Percentiles rank a stretch among this genome's conserved stretches.
phyloP scores from a whole-genome alignment of 2,329 filamentous ascomycete genomes.

The Neophaeococcomyces aloes region DNA sequence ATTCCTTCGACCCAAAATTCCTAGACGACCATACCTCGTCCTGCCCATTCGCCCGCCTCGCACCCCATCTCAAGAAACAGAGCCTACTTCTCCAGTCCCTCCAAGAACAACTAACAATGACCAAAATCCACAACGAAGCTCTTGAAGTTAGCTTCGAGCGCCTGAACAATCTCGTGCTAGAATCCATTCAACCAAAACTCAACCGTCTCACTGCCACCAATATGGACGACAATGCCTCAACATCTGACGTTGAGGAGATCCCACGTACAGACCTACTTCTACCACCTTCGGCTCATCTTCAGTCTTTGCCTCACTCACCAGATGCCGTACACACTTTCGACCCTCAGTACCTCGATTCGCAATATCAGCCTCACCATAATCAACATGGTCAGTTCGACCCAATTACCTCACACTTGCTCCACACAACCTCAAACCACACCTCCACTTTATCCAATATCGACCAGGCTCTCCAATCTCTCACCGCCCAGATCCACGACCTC shows the following conservation, averaged over 20 bases:
- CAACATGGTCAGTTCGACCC: slow-evolving; percentile 8
- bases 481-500: slow-evolving; percentile 45
- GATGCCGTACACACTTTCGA: background rate
- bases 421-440: slow-evolving; percentile 20
- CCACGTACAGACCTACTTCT: slow-evolving; percentile 17
- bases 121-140: slow-evolving; percentile 38
- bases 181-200: slow-evolving; percentile 13
- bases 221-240: slow-evolving; percentile 2
- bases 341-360: slow-evolving; percentile 8
- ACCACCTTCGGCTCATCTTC: slow-evolving; percentile 17
- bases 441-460: slow-evolving; percentile 14
- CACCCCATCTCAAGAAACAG: slow-evolving; percentile 35
- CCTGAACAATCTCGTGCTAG: slow-evolving; percentile 25
- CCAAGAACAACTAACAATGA: slow-evolving; percentile 34
- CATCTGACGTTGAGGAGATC: slow-evolving; percentile 18
- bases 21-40: slow-evolving; percentile 35
- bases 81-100: slow-evolving; percentile 34
- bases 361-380: slow-evolving; percentile 5
- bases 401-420: slow-evolving; percentile 16
- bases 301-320: slow-evolving; percentile 16
- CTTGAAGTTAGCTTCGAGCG: slow-evolving; percentile 37
- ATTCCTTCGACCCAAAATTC: slow-evolving; percentile 29
- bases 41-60: slow-evolving; percentile 42
- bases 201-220: slow-evolving; percentile 12
- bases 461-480: no score